Percentiles rank a stretch among this genome's conserved stretches.
phyloP scores from a whole-genome alignment of 352 stramenopile genomes.

The Albugo candida region DNA sequence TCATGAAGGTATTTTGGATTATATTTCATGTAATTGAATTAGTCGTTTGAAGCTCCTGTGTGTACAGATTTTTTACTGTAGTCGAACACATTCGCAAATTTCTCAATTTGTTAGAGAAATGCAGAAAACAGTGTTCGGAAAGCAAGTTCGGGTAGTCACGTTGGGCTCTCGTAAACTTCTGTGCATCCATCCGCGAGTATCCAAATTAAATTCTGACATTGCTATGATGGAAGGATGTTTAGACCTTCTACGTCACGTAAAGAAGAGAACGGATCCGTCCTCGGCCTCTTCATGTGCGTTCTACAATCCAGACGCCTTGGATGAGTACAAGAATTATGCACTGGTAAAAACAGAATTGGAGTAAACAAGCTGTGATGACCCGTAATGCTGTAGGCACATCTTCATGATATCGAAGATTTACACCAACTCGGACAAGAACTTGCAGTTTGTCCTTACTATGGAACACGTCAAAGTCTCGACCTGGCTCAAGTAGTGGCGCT shows the following conservation, averaged over 20 bases:
- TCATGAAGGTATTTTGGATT: constrained; percentile 4
- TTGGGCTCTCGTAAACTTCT: constrained; percentile 73
- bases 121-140: constrained; percentile 50
- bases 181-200: constrained; percentile 58
- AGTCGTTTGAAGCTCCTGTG: constrained; percentile 5
- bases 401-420: constrained; percentile 94
- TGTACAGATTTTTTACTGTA: constrained; percentile 81
- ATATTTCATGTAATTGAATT: background rate
- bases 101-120: constrained; percentile 80
- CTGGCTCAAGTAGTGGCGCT: constrained; percentile 82
- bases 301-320: constrained; percentile 57
- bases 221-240: constrained; percentile 71
- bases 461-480: constrained; percentile 70
- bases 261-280: constrained; percentile 8
- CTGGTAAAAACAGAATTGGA: constrained; percentile 18
- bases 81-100: constrained; percentile 79
- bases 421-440: constrained; percentile 75
- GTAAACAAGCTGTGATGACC: background rate
- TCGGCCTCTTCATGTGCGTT: constrained; percentile 38
- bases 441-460: constrained; percentile 96
- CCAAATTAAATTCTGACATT: constrained; percentile 41
- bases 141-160: constrained; percentile 53
- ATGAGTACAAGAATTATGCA: constrained; percentile 57
- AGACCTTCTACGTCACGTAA: constrained; percentile 66
- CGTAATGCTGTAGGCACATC: constrained; percentile 22